A percentile compares a stretch with the other conserved stretches of the same genome.
phyloP scores from a whole-genome alignment of 805 yeast species.

The Teunomyces stri region DNA sequence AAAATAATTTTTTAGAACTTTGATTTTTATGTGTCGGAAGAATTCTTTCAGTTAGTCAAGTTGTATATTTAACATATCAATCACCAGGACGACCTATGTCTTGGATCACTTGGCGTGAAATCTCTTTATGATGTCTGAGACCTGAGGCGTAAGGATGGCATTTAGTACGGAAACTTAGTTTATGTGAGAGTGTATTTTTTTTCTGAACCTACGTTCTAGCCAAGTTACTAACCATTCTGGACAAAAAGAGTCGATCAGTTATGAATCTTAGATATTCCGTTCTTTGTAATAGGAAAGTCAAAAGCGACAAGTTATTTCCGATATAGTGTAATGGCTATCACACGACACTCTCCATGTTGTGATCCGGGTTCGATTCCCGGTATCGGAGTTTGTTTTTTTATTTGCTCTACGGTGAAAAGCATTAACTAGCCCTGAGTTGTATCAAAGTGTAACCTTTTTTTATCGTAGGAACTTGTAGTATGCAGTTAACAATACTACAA shows the following conservation, averaged over 20 bases:
- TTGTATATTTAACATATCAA: background rate
- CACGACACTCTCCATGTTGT: conserved; percentile 24
- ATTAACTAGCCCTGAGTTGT: too few species aligned
- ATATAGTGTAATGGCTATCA: conserved; percentile 30
- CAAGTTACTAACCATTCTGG: background rate
- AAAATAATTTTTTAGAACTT: background rate
- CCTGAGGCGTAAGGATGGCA: background rate
- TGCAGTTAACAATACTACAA: too few species aligned
- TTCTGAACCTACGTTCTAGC: background rate
- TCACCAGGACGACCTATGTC: background rate
- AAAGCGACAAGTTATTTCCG: conserved; percentile 10
- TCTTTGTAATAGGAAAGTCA: background rate
- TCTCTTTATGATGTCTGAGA: background rate
- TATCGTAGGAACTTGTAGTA: too few species aligned
- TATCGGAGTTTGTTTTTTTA: conserved; percentile 12
- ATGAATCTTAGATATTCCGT: background rate
- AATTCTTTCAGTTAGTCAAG: background rate
- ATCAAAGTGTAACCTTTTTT: background rate
- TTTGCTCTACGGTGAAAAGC: background rate
- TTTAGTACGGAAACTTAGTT: background rate
- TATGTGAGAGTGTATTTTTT: background rate
- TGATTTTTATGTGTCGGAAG: background rate
- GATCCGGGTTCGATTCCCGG: conserved; percentile 24
- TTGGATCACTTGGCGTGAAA: background rate
- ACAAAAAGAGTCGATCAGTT: background rate